These are phyloP conservation scores for Achlya hypogyna DNA, from an alignment of 352 stramenopile genomes.

Conservation along the genomic window DNA sequence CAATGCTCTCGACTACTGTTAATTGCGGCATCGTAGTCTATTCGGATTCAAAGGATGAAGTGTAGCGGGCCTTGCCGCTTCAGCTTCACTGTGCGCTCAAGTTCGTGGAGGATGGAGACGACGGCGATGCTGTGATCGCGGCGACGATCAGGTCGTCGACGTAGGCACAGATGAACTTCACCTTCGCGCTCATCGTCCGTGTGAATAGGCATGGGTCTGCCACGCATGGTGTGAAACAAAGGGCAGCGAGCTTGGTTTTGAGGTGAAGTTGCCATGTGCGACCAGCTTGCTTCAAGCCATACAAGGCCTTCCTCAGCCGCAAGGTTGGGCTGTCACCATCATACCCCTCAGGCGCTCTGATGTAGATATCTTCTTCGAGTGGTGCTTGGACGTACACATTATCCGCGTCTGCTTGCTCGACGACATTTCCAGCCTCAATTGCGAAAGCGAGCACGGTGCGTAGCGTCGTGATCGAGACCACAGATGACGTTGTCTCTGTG, in stretches of 20 bases:
- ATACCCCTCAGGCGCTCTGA: conserved; percentile 11
- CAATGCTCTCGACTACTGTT: too few species aligned
- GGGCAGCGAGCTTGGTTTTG: neutral
- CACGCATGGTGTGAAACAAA: neutral
- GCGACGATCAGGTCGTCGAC: conserved; percentile 2
- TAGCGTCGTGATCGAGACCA: conserved; percentile 34
- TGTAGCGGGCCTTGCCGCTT: conserved; percentile 21
- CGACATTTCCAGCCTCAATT: conserved; percentile 17
- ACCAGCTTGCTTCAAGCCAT: conserved; percentile 22
- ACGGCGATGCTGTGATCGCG: neutral
- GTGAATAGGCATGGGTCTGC: neutral
- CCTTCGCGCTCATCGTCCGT: neutral
- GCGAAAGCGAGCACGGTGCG: conserved; percentile 22
- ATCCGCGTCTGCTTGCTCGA: conserved; percentile 33
- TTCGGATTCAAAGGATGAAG: conserved; percentile 15
- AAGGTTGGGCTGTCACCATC: neutral
- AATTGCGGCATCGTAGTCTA: conserved; percentile 11
- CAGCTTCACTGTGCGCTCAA: neutral
- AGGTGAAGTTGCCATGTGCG: neutral
- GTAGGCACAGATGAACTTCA: neutral
- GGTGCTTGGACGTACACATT: too few species aligned
- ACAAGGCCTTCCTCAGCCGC: conserved; percentile 11
- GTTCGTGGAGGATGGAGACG: neutral
- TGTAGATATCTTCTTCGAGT: conserved; percentile 23
- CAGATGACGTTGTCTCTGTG: conserved; percentile 28